Evolutionary conservation across 306 rosid species (phyloP), one percentile per base, ranked within the genome.

Genomic region (Rubus idaeus): DNA sequence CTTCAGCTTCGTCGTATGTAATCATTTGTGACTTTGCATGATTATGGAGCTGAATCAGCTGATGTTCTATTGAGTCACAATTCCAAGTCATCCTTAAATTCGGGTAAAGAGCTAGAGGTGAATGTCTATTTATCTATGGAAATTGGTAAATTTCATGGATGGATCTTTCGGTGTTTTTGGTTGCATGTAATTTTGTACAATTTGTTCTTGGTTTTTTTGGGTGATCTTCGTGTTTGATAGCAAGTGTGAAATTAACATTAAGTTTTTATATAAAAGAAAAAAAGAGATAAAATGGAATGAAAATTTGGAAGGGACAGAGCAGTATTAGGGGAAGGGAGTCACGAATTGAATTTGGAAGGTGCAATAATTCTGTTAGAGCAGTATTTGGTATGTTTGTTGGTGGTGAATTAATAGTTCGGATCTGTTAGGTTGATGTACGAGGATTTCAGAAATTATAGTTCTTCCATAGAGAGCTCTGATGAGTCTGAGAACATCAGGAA

Each of bases 391-490:
- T 42, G 67, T 23, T 73, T 57, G 77, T 73, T 74, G 45, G 77
- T 57, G 77, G 23, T 14, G 47, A 64, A 6, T 23, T 73, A 44
- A 16, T 44, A 53, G 41, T 64, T 40, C 1, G 47, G 21, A 77
- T 58, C 63, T 71, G 78, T 78, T 79, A 55, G 55, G 50, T 69
- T 62, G 76, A 64, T 79, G 83, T 69, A 83, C 80, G 83, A 83
- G 86, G 86, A 84, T 83, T 77, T 81, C 67, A 74, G 46, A 66
- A 77, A 69, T 67, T 75, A 67, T 71, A 46, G 52, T n/a, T 30
- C 37, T 68, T 12, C 37, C 42, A 55, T 55, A 57, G 30, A 72
- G 77, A 46, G 14, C 35, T 26, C 14, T 50, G 41, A 4, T 6
- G 51, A 30, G 63, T 10, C 66, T 40, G 68, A 78, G 68, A 76